phyloP scores from a whole-genome alignment of 2,329 filamentous ascomycete genomes.

The Gyromitra esculenta region DNA sequence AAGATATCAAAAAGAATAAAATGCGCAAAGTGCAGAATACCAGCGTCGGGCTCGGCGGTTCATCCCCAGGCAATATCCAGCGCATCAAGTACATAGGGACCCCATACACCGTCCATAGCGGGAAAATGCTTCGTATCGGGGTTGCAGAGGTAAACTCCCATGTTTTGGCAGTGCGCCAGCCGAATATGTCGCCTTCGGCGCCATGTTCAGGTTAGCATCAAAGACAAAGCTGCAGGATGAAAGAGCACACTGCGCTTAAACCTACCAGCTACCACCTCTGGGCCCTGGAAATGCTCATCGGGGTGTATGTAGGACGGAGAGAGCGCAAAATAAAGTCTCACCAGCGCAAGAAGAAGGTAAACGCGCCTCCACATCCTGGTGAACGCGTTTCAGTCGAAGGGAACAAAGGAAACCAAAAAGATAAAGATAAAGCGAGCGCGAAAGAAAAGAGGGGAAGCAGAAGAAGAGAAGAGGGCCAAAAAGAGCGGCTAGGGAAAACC shows the following conservation, averaged over 20 bases:
- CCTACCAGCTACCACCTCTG: conserved; percentile 94
- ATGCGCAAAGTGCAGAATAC: conserved; percentile 90
- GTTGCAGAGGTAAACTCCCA: conserved; percentile 94
- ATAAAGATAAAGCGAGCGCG: conserved; percentile 9
- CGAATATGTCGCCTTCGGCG: conserved; percentile 82
- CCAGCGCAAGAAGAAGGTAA: conserved; percentile 83
- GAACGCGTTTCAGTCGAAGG: conserved; percentile 25
- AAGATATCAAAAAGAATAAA: conserved; percentile 93
- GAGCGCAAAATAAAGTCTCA: conserved; percentile 92
- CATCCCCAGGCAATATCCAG: conserved; percentile 88
- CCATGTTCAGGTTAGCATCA: conserved; percentile 25
- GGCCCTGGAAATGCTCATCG: conserved; percentile 98
- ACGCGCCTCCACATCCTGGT: conserved; percentile 77
- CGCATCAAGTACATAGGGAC: conserved; percentile 90
- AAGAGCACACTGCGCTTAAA: conserved; percentile 49
- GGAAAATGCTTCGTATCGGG: conserved; percentile 95
- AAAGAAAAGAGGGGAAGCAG: conserved; percentile 16
- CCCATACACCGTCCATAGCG: conserved; percentile 94
- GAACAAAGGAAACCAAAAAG: conserved; percentile 7
- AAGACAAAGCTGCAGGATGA: conserved; percentile 16
- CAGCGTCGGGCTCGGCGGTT: conserved; percentile 77
- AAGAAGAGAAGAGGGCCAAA: conserved; percentile 23
- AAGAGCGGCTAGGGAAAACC: conserved; percentile 18
- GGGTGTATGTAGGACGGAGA: conserved; percentile 97
- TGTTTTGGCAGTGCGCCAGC: conserved; percentile 85